A percentile compares a stretch with the other conserved stretches of the same genome.
phyloP scores from a whole-genome alignment of 1,139 yeast genomes.

The Waltiozyma solani region DNA sequence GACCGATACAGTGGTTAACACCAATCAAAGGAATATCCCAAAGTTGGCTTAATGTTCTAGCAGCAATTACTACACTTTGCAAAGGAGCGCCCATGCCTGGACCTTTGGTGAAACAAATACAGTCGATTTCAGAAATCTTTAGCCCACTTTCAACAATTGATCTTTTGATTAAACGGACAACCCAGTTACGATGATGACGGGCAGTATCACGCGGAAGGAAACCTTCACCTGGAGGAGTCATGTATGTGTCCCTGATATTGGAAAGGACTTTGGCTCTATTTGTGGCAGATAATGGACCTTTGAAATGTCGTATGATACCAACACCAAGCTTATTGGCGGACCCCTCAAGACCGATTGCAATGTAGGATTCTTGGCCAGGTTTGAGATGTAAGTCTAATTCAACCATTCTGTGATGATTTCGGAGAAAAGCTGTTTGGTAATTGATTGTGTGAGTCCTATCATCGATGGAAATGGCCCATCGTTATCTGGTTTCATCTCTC shows the following conservation, averaged over 20 bases:
- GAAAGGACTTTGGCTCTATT: slow-evolving; percentile 71
- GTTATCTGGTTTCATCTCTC: not conserved
- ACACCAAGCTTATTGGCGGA: slow-evolving; percentile 95
- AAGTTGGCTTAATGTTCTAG: slow-evolving; percentile 71
- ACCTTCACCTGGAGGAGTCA: slow-evolving; percentile 98
- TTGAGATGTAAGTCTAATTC: slow-evolving; percentile 12
- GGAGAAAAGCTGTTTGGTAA: not conserved
- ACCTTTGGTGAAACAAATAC: slow-evolving; percentile 93
- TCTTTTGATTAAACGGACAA: slow-evolving; percentile 60
- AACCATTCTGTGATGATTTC: slow-evolving; percentile 11
- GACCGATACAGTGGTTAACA: slow-evolving; percentile 96
- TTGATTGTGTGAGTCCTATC: not conserved
- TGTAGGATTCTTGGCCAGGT: slow-evolving; percentile 30
- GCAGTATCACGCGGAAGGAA: slow-evolving; percentile 95
- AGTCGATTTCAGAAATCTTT: slow-evolving; percentile 53
- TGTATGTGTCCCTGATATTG: slow-evolving; percentile 87
- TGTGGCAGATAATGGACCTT: slow-evolving; percentile 37
- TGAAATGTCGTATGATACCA: slow-evolving; percentile 71
- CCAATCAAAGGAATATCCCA: slow-evolving; percentile 87
- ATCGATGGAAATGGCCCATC: not conserved
- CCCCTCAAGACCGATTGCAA: slow-evolving; percentile 91
- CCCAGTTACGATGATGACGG: slow-evolving; percentile 93
- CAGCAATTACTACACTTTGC: slow-evolving; percentile 88
- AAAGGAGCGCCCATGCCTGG: slow-evolving; percentile 99
- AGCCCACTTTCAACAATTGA: slow-evolving; percentile 60